Conservation (phyloP, 2,329 filamentous ascomycete species). For the Colletotrichum sp. region DNA sequence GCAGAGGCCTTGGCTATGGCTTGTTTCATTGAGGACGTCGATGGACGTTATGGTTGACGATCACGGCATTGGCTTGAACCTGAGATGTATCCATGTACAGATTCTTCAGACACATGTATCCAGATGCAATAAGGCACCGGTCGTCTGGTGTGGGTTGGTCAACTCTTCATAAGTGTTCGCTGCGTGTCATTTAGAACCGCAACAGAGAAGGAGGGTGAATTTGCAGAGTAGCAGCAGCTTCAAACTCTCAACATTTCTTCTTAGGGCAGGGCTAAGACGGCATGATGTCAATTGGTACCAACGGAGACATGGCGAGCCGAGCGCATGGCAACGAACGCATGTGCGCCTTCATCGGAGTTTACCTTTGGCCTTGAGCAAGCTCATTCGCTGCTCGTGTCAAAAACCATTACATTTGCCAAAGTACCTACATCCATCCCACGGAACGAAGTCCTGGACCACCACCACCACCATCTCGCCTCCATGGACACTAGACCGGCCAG, state of each 20-base stretch:
- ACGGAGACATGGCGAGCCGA: slow-evolving; percentile 13
- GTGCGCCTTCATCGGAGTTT: slow-evolving; percentile 1
- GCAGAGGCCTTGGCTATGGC: slow-evolving; percentile 9
- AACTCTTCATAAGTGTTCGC: neutral
- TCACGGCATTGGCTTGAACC: neutral
- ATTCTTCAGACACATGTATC: neutral
- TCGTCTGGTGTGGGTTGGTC: neutral
- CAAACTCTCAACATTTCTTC: neutral
- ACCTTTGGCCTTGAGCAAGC: neutral
- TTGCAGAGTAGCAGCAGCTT: neutral
- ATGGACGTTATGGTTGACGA: neutral
- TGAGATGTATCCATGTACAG: neutral
- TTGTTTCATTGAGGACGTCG: slow-evolving; percentile 16
- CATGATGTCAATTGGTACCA: slow-evolving; percentile 4
- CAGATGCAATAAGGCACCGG: neutral
- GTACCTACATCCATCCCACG: neutral
- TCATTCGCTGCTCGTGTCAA: neutral
- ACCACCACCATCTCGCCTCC: neutral
- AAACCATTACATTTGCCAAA: neutral
- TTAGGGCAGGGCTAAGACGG: neutral
- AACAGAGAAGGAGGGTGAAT: neutral
- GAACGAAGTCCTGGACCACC: neutral
- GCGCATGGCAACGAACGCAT: slow-evolving; percentile 3
- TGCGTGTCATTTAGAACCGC: neutral
- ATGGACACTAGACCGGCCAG: neutral